A percentile compares a stretch with the other conserved stretches of the same genome.
Evolutionary conservation across 139 green algal genomes (phyloP).

Genomic region (Closterium sp.): DNA sequence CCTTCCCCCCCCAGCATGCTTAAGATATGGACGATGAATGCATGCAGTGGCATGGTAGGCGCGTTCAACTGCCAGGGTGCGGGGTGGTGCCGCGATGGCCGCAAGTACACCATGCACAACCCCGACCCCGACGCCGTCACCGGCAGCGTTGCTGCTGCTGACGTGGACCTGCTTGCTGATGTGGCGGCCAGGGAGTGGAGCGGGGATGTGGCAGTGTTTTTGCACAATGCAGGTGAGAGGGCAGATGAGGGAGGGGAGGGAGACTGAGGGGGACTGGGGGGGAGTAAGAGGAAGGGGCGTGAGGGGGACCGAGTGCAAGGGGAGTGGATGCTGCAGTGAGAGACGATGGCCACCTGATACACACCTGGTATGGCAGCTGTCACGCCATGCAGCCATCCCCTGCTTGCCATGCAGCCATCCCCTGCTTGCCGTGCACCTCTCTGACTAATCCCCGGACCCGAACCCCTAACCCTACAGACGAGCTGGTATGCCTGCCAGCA

Average conservation of each 20-base stretch:
- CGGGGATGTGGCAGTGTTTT: conserved; percentile 32
- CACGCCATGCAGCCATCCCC: too few relatives aligned
- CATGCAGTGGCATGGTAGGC: conserved; percentile 29
- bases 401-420: too few relatives aligned
- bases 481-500: not conserved
- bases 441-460: too few relatives aligned
- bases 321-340: too few relatives aligned
- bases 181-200: conserved; percentile 29
- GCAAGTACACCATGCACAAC: conserved; percentile 43
- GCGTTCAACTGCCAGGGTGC: conserved; percentile 53
- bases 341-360: too few relatives aligned
- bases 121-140: conserved; percentile 16
- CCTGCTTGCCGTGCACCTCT: too few relatives aligned
- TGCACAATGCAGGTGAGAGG: conserved; percentile 15
- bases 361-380: too few relatives aligned
- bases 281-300: not conserved
- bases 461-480: too few relatives aligned
- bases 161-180: conserved; percentile 22
- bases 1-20: conserved; percentile 28
- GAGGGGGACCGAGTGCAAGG: not conserved
- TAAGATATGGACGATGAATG: conserved; percentile 49
- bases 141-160: conserved; percentile 11
- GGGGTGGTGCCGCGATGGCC: conserved; percentile 28
- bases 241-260: not conserved
- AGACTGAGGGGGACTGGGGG: not conserved